Percentiles rank a stretch among this genome's conserved stretches.
phyloP scores from a whole-genome alignment of 2,329 filamentous ascomycete genomes.

The Ceratocystis eucalypticola region DNA sequence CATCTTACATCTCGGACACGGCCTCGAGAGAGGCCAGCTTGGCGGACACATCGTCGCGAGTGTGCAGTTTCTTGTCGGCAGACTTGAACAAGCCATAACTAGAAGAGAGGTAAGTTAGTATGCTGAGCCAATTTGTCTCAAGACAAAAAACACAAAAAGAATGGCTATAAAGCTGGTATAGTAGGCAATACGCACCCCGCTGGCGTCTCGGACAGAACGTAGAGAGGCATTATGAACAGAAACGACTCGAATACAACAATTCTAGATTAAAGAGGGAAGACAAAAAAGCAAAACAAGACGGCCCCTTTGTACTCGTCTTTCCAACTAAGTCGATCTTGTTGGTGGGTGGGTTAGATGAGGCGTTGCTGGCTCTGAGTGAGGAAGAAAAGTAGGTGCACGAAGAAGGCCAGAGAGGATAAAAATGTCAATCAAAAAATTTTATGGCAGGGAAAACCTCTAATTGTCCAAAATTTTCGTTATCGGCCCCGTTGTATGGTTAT shows the following conservation, averaged over 20 bases:
- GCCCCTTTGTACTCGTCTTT: slow-evolving; percentile 9
- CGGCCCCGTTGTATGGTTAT: slow-evolving; percentile 18
- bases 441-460: slow-evolving; percentile 18
- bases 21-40: slow-evolving; percentile 70
- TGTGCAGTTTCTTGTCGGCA: slow-evolving; percentile 94
- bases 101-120: slow-evolving; percentile 19
- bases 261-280: slow-evolving; percentile 4
- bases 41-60: slow-evolving; percentile 64
- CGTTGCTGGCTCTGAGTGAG: slow-evolving; percentile 14
- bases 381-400: slow-evolving; percentile 14
- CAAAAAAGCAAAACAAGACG: slow-evolving; percentile 12
- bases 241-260: slow-evolving; percentile 7
- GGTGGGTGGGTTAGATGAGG: slow-evolving; percentile 11
- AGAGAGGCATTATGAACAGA: slow-evolving; percentile 40
- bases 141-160: neutral
- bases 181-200: slow-evolving; percentile 45
- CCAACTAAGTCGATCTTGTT: slow-evolving; percentile 16
- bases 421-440: slow-evolving; percentile 20
- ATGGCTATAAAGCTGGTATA: neutral
- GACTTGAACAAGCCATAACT: slow-evolving; percentile 98
- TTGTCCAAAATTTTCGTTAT: slow-evolving; percentile 20
- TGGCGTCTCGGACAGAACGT: slow-evolving; percentile 87
- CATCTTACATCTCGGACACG: slow-evolving; percentile 65
- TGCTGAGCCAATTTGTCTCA: neutral
- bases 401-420: slow-evolving; percentile 16